Conservation (phyloP, 2,329 filamentous ascomycete genomes). For the Aspergillus arachidicola region DNA sequence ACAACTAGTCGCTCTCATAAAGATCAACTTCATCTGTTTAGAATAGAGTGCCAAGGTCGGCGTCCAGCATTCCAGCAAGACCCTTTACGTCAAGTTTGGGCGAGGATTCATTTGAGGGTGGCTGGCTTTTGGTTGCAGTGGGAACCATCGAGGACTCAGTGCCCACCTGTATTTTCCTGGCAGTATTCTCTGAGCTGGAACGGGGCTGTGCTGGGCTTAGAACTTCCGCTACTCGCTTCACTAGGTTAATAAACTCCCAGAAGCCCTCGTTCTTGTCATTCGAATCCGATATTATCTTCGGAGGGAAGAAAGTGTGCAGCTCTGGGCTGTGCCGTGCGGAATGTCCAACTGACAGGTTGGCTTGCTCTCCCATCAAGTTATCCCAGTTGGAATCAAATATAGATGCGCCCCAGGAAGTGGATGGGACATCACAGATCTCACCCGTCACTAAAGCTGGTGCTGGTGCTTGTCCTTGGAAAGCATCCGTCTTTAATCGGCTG, state of each 20-base stretch:
- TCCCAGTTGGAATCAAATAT: slow-evolving; percentile 46
- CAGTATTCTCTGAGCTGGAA: slow-evolving; percentile 4
- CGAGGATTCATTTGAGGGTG: slow-evolving; percentile 9
- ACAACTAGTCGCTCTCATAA: neutral
- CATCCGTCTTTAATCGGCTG: slow-evolving; percentile 13
- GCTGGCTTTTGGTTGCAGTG: neutral
- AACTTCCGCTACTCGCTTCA: slow-evolving; percentile 37
- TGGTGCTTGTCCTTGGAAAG: slow-evolving; percentile 16
- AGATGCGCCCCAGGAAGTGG: slow-evolving; percentile 41
- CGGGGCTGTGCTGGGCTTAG: slow-evolving; percentile 26
- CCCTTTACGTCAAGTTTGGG: slow-evolving; percentile 8
- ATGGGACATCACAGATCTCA: slow-evolving; percentile 26
- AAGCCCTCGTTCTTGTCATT: slow-evolving; percentile 33
- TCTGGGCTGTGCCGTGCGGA: slow-evolving; percentile 35
- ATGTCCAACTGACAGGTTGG: slow-evolving; percentile 37
- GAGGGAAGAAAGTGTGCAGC: slow-evolving; percentile 40
- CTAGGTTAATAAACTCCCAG: slow-evolving; percentile 37
- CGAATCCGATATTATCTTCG: slow-evolving; percentile 17
- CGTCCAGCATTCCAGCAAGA: slow-evolving; percentile 20
- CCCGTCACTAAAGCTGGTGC: slow-evolving; percentile 7
- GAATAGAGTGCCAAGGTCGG: slow-evolving; percentile 34
- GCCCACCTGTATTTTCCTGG: neutral
- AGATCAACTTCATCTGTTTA: slow-evolving; percentile 12
- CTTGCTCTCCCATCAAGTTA: slow-evolving; percentile 40
- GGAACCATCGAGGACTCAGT: neutral